Evolutionary conservation across 768 basidiomycete species (phyloP), one percentile per base, ranked within the genome.

Genomic region (Mycena alexandri): DNA sequence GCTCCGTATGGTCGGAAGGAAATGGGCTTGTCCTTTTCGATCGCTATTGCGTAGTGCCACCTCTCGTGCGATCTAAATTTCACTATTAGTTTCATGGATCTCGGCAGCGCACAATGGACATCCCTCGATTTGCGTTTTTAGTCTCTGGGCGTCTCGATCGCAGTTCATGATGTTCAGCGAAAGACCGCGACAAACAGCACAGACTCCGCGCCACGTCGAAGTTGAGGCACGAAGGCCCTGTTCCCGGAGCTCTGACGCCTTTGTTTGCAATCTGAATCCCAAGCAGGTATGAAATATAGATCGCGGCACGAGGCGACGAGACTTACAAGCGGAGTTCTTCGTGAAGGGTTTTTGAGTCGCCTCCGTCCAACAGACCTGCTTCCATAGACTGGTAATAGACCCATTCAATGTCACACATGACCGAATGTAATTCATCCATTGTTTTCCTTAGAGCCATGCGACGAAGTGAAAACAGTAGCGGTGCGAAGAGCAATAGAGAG

Each of bases 201-300:
- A 9, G 1, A 61, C 7, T 42, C 8, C 21, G 7, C 14, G 41
- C 44, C 53, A 50, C 17, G 24, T 16, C 5, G 65, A 55, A 12
- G 61, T 14, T 5, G 65, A 67, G 11, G 65, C 52, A 3, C 59
- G 47, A 2, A 67, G 33, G 29, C 65, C 56, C 34, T 61, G 24
- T 50, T 67, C 65, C 25, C 65, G 52, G 16, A 67, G 60, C 22
- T 48, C 25, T 11, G 65, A 67, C 12, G 65, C 65, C 4, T n/a
- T 56, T 7, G 1, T 19, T 60, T 60, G 65, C n/a, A 67, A 55
- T 38, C 65, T 67, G 16, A 9, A 22, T 33, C 17, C 13, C 33
- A 36, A 3, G 8, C 22, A 22, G 38, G 17, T 3, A 43, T 59
- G 1, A 47, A 21, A 42, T 41, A n/a, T 33, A 5, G 17, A 33